Base-by-base conservation (phyloP, 495 filamentous ascomycete species). In the Aspergillus ostianus region DNA sequence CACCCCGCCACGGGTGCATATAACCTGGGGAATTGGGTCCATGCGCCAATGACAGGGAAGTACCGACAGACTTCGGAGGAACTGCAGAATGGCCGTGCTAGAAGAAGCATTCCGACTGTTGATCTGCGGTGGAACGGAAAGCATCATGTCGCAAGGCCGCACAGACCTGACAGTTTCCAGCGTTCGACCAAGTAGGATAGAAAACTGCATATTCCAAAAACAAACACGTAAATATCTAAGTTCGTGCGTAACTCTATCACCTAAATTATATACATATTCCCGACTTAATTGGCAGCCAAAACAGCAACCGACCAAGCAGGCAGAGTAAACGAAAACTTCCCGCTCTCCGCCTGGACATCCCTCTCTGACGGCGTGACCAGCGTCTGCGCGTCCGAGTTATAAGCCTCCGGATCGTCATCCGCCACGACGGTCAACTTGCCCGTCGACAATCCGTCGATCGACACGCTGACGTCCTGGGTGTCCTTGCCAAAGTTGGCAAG, bases 381-480 rank as follows among this genome's bases (percentile, higher is more conserved):
- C 10, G 59, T 63, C 53, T 65, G 64, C 7, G 54, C 58, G 15
- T 63, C 56, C 21, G 60, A 56, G 55, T 79, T 79, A 48, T 63
- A 72, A 0, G 69, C 73, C 47, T 79, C 71, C 47, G 70, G 58
- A 53, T 79, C 70, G 36, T 67, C 58, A 52, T 77, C 60, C 17
- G 63, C 66, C 23, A 80, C 44, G 26, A 76, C 66, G 2, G 77
- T 78, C 3, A 73, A 68, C 48, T 76, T 80, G 27, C 73, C 75
- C 1, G 51, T 52, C 45, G 45, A 63, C 48, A 66, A 65, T 53
- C 50, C 54, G 20, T 56, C 27, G 53, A 77, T 74, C 7, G 74
- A 46, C 20, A 70, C 58, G 29, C 66, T 69, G 4, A 66, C 21
- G 29, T 70, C 51, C 73, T 62, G 20, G 67, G 59, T 17, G 57